Base-by-base conservation (phyloP, 306 rosid genomes). In the Cyamopsis tetragonoloba region DNA sequence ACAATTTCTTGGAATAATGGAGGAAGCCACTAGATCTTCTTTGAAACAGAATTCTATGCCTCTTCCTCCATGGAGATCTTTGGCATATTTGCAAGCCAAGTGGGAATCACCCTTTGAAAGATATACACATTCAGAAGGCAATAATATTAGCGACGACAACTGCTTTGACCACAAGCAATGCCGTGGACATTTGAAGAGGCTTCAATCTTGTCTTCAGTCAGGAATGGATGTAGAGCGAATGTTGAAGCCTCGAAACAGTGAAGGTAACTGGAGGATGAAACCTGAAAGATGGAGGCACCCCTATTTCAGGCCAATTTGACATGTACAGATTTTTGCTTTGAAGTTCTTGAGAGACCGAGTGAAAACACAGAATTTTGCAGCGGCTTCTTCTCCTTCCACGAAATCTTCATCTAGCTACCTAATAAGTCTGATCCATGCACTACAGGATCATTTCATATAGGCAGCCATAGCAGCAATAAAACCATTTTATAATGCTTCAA, bases 21-120 rank as follows among this genome's bases (percentile, higher is more conserved):
- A 71, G 66, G 99, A 95, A 28, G 99, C 99, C 65, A 84, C 88
- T 32, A 80, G 80, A 71, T 82, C 82, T 41, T 95, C 99, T n/a
- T 84, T 95, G 8, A 85, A 86, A 77, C 96, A 87, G 79, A 95
- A 95, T 54, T 90, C 99, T 1, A 95, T 90, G 99, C 97, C 96
- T 6, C 83, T 95, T 42, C 99, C 99, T 24, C 99, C 99, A 0
- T 95, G 99, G 99, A 79, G 99, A 70, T 86, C 97, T 0, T 79
- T 86, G 41, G 87, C 96, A 39, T 95, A 95, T 77, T 66, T 95
- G 77, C 90, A 86, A 70, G 79, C 99, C 7, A 95, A 95, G 76
- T 95, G 99, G 99, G 82, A 83, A 39, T 85, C 99, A 3, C 92
- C 95, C 10, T 83, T 71, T 22, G 87, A 83, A 78, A 85, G 97